A percentile compares a stretch with the other conserved stretches of the same genome.
Conservation (phyloP, 2,329 filamentous ascomycete genomes). For the Hawksworthiomyces lignivorus region DNA sequence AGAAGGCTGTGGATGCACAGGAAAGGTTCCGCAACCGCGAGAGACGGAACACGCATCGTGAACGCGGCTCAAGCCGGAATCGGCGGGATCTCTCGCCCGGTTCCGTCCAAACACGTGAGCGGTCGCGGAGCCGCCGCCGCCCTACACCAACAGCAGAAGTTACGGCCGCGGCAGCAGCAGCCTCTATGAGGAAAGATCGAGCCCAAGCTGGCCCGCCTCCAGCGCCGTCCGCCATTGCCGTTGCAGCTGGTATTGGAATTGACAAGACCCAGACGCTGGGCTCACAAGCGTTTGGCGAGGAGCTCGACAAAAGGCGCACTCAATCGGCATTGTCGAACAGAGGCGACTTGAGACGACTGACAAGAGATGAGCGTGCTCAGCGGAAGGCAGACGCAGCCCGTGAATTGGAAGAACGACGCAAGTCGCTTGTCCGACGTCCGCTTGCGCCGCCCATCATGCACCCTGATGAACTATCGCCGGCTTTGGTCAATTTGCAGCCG, state of each 20-base stretch:
- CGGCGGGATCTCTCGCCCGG: slow-evolving; percentile 19
- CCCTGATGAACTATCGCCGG: slow-evolving; percentile 48
- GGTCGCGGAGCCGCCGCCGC: slow-evolving; percentile 19
- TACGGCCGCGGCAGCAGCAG: slow-evolving; percentile 2
- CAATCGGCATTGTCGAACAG: slow-evolving; percentile 30
- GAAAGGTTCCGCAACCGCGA: slow-evolving; percentile 48
- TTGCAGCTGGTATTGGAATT: slow-evolving; percentile 11
- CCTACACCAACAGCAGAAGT: slow-evolving; percentile 1
- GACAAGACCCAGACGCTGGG: slow-evolving; percentile 20
- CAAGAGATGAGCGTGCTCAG: slow-evolving; percentile 51
- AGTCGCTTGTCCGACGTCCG: slow-evolving; percentile 73
- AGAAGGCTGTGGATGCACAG: slow-evolving; percentile 43
- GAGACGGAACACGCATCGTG: slow-evolving; percentile 22
- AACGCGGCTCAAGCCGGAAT: slow-evolving; percentile 40
- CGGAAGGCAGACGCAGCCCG: slow-evolving; percentile 71
- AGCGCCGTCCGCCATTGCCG: slow-evolving; percentile 15
- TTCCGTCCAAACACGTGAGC: slow-evolving; percentile 18
- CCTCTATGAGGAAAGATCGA: slow-evolving; percentile 19
- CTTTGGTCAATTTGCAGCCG: slow-evolving; percentile 3
- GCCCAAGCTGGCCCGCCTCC: slow-evolving; percentile 21
- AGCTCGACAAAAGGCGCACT: slow-evolving; percentile 26
- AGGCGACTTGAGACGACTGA: slow-evolving; percentile 45
- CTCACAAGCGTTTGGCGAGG: slow-evolving; percentile 14
- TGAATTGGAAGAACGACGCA: slow-evolving; percentile 80
- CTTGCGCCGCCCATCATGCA: slow-evolving; percentile 74